Base-by-base conservation (phyloP, 176 grass and related monocot species). In the Cenchrus americanus region DNA sequence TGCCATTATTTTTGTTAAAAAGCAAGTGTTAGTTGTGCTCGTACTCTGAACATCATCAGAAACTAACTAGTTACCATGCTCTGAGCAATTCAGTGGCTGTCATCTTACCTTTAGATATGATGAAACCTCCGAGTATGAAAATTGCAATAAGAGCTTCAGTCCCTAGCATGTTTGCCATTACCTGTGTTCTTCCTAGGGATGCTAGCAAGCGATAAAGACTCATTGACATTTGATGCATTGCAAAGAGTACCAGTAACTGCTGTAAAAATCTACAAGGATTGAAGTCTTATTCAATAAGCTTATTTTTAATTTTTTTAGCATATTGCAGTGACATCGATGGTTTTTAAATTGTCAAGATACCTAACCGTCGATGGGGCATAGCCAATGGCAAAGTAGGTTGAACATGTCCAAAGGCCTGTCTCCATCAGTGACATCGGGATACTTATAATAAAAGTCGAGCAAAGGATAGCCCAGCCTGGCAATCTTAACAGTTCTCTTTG, bases 211-310 rank as follows among this genome's bases (percentile, higher is more conserved):
- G 92, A 81, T 93, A 94, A 58, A 98, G 90, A 40, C 84, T 69
- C 86, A 93, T 88, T 70, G 95, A 93, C 91, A 93, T 91, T 89
- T 98, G 95, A 80, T 98, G 92, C 86, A 95, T 82, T 52, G 55
- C 67, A 60, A 98, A 80, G 71, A 98, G 82, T 63, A 89, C 79
- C 30, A 98, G 5, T 41, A 90, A 98, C 19, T 98, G 95, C 75
- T 82, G 78, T 54, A 97, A 69, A 75, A 97, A 93, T 71, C 92
- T 98, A 76, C 49, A 77, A 82, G 65, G 14, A 77, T 57, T 44
- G 17, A 46, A 69, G 68, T 0, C 17, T 50, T 48, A 67, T 59
- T 66, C 19, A 43, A 19, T 69, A 2, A 69, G 40, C 37, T 32
- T 30, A 1, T 24, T 83, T 14, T 62, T 75, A 84, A 14, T 14